Percentiles rank a stretch among this genome's conserved stretches.
Evolutionary conservation across 306 rosid species (phyloP).

Genomic region (Prunus dulcis): DNA sequence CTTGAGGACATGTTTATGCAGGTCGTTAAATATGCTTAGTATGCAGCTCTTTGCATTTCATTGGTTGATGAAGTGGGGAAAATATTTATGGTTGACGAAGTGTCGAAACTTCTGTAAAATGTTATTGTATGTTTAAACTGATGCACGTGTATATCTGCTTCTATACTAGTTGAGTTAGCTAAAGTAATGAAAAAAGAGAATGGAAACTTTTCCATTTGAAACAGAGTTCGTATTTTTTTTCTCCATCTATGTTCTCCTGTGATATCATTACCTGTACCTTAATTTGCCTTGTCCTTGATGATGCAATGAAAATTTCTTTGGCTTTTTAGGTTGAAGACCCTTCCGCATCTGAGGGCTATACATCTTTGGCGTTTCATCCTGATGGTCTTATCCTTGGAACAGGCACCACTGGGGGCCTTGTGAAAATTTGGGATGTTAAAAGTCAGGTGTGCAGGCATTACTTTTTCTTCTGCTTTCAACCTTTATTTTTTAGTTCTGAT

Average conservation of each 20-base stretch:
- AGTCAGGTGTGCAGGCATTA: conserved; percentile 63
- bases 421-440: conserved; percentile 98
- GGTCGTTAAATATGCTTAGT: not conserved
- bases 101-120: not conserved
- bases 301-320: conserved; percentile 8
- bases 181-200: not conserved
- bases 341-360: conserved; percentile 71
- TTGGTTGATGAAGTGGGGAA: not conserved
- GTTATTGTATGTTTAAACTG: not conserved
- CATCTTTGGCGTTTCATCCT: conserved; percentile 98
- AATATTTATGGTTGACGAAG: not conserved
- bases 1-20: not conserved
- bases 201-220: not conserved
- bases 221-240: not conserved
- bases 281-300: not conserved
- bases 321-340: conserved; percentile 67
- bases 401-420: conserved; percentile 81
- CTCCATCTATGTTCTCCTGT: not conserved
- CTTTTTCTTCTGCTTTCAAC: not conserved
- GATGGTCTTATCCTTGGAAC: conserved; percentile 99
- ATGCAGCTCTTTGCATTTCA: not conserved
- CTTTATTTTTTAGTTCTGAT: not conserved
- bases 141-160: not conserved
- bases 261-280: not conserved
- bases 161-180: not conserved